Conservation (phyloP, 1,284 basidiomycete species). For the Naganishia liquefaciens region DNA sequence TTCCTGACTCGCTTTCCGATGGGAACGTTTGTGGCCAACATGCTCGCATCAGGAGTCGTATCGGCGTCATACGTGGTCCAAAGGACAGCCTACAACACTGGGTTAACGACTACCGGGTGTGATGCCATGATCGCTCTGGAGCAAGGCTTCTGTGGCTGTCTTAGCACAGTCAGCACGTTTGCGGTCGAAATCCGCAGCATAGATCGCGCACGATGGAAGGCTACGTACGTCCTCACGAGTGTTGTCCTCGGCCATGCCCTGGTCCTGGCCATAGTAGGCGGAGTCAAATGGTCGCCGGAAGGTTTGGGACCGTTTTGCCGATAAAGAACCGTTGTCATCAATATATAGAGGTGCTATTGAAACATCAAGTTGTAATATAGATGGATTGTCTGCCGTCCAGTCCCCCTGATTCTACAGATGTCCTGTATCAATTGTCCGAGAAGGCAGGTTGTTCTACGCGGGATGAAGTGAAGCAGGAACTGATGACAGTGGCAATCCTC, state of each 20-base stretch:
- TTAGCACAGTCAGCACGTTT: constrained; percentile 94
- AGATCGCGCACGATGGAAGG: constrained; percentile 53
- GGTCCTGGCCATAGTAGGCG: constrained; percentile 73
- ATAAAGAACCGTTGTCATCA: neutral
- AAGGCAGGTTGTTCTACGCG: too few relatives aligned
- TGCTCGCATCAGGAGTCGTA: constrained; percentile 74
- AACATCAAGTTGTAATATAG: too few relatives aligned
- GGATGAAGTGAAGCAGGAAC: too few relatives aligned
- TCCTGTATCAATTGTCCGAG: too few relatives aligned
- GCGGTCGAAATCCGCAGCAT: constrained; percentile 74
- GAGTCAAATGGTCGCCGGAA: constrained; percentile 61
- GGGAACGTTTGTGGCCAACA: constrained; percentile 86
- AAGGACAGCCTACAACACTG: constrained; percentile 52
- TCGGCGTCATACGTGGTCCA: constrained; percentile 72
- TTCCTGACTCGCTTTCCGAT: constrained; percentile 65
- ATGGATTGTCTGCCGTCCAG: too few relatives aligned
- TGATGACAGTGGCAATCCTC: too few relatives aligned
- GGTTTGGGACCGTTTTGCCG: constrained; percentile 28
- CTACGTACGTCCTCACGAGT: constrained; percentile 69
- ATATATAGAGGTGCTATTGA: neutral
- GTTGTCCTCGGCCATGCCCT: constrained; percentile 71
- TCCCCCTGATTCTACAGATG: too few relatives aligned
- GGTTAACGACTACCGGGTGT: constrained; percentile 57
- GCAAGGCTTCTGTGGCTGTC: constrained; percentile 92
- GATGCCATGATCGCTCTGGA: constrained; percentile 73